Base-by-base conservation (phyloP, 306 rosid genomes). In the Acacia crassicarpa region DNA sequence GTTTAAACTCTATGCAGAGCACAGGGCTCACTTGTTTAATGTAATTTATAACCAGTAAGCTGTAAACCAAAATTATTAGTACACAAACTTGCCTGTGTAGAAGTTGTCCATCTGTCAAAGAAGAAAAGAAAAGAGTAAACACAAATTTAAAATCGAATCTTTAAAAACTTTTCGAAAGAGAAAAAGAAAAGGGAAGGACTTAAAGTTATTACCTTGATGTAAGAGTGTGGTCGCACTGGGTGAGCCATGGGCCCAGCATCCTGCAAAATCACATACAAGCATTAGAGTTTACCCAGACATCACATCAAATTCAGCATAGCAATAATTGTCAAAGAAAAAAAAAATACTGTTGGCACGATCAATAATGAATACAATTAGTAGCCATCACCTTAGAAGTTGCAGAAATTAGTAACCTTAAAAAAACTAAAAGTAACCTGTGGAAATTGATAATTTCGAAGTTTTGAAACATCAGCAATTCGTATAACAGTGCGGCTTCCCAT, bases 191-290 rank as follows among this genome's bases (percentile, higher is more conserved):
- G 19, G 67, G 78, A 79, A 77, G 48, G 61, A 85, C 75, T 61
- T 80, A 8, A 45, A 66, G 76, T 76, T 82, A 89, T 76, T 84
- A 96, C 99, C 99, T 96, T 96, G 78, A 96, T 96, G 82, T 96
- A 96, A 67, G 99, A 96, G 87, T 96, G 99, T 46, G 99, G 99
- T 56, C 98, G 90, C 77, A 96, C 97, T 8, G 99, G 99, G 87
- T 96, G 99, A 83, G 99, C 97, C 98, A 96, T 96, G 75, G 99
- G 99, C 72, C 99, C 98, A 32, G 97, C 91, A 86, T 96, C 99
- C 99, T 96, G 80, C 76, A 87, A 87, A 85, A 79, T 68, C 74
- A 74, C 78, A 72, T 71, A 84, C 32, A 62, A 82, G 59, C 45
- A 63, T 82, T 46, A 78, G 77, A 84, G 45, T 41, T 48, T 68